Conservation (phyloP, 257 asterid species). For the Buddleja alternifolia region DNA sequence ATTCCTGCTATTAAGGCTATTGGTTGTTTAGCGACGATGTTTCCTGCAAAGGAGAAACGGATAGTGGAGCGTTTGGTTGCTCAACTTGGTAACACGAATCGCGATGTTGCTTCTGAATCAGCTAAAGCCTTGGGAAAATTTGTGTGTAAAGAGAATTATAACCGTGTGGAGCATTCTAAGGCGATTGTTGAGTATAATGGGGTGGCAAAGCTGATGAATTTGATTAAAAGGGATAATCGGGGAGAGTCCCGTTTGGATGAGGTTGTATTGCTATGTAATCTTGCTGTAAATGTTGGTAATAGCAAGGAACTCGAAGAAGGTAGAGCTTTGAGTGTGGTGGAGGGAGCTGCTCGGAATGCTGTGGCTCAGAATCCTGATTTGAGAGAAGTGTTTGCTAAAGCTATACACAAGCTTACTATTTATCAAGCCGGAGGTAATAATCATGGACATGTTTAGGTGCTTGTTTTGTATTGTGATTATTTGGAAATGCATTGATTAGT, state of each 20-base stretch:
- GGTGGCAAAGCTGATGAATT: slow-evolving; percentile 45
- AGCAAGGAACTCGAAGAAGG: slow-evolving; percentile 56
- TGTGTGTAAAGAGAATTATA: slow-evolving; percentile 50
- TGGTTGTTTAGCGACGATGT: slow-evolving; percentile 60
- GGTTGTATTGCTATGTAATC: slow-evolving; percentile 56
- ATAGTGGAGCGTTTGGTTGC: slow-evolving; percentile 50
- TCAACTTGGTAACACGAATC: slow-evolving; percentile 34
- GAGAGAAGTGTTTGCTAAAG: slow-evolving; percentile 60
- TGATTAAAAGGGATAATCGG: slow-evolving; percentile 38
- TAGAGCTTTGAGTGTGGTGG: slow-evolving; percentile 46
- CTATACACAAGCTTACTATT: slow-evolving; percentile 61
- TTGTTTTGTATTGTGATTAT: no score
- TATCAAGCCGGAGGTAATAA: slow-evolving; percentile 49
- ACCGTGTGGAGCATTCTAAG: slow-evolving; percentile 48
- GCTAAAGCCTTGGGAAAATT: slow-evolving; percentile 56
- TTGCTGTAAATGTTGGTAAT: slow-evolving; percentile 55
- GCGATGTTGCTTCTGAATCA: slow-evolving; percentile 42
- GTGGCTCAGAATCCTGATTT: slow-evolving; percentile 42
- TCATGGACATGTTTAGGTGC: slow-evolving; percentile 22
- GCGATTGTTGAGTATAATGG: slow-evolving; percentile 61
- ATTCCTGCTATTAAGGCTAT: slow-evolving; percentile 50
- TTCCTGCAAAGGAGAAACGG: slow-evolving; percentile 54
- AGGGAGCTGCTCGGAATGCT: slow-evolving; percentile 45
- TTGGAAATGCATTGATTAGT: no score
- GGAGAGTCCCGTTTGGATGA: slow-evolving; percentile 36